Conservation (phyloP, 2,329 filamentous ascomycete species). For the Curvularia eragrostidis region DNA sequence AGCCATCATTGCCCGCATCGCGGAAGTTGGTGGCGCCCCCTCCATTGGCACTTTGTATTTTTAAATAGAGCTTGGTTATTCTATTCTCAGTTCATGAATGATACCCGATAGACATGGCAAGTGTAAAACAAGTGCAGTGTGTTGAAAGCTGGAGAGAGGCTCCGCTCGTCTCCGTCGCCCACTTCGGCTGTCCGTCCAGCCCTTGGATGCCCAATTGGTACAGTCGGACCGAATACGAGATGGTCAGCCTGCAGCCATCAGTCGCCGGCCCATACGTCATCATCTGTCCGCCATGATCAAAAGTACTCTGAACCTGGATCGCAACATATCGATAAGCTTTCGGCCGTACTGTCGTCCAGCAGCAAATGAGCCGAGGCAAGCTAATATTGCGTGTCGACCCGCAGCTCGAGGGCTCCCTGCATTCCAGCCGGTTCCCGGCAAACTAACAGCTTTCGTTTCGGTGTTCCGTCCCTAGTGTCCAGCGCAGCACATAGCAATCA, state of each 20-base stretch:
- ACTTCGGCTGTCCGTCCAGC: background rate
- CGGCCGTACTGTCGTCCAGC: background rate
- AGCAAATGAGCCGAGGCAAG: background rate
- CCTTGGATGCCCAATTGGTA: background rate
- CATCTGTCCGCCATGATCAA: background rate
- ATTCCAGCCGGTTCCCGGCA: background rate
- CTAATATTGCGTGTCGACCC: background rate
- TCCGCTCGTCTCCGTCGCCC: background rate
- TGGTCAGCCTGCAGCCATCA: background rate
- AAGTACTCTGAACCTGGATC: background rate
- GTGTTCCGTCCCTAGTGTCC: background rate
- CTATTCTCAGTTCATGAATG: background rate
- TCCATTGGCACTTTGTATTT: slow-evolving; percentile 4
- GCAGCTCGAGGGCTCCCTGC: background rate
- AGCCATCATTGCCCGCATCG: slow-evolving; percentile 13
- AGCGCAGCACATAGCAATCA: background rate
- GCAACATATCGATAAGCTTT: background rate
- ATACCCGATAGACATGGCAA: background rate
- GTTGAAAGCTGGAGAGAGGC: background rate
- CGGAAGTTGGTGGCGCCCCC: slow-evolving; percentile 9
- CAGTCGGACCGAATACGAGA: background rate
- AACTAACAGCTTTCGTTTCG: background rate
- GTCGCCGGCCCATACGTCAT: slow-evolving; percentile 2
- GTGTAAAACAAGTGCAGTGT: background rate
- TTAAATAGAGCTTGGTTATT: slow-evolving; percentile 1